Base-by-base conservation (phyloP, 352 stramenopile species). In the Phytophthora pinifolia region DNA sequence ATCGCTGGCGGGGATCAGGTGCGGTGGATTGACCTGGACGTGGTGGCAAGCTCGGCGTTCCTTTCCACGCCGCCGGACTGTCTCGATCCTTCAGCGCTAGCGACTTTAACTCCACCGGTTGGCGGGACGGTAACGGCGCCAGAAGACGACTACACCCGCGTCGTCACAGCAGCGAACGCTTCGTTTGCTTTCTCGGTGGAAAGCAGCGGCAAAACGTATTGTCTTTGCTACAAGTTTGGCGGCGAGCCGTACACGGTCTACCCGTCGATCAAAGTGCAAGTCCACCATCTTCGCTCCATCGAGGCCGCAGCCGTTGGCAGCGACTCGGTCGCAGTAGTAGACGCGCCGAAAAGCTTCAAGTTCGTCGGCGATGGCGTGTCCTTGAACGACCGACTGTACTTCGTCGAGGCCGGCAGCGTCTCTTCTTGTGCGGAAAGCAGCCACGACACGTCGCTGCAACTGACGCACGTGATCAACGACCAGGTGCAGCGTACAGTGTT, bases 211-310 rank as follows among this genome's bases (percentile, higher is more conserved):
- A 82, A 81, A 9, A 79, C 50, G 0, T 89, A 79, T 31, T 82
- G 61, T 22, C 49, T 89, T 3, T 89, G 79, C 41, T 88, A 86
- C 60, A 81, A 85, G 37, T 89, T 88, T 53, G 79, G 73, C 5
- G 69, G 65, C n/a, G 76, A 89, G 15, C 79, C 79, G 3, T 89
- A 72, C 48, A 71, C 56, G 9, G 58, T 86, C 7, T 89, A 88
- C 32, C 54, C 70, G 3, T 31, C 30, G 0, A 62, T 86, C 5
- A 61, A 54, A 36, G 43, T 89, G 27, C 54, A 79, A 61, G 70
- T 89, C 8, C 79, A 75, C 10, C 59, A 86, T 30, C 47, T 89
- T 6, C 9, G 38, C 12, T 35, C 46, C 1, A 65, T 89, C 3
- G 18, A 63, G 35, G 63, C 74, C 0, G 54, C 30, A 22, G 31